Evolutionary conservation across 805 yeast species (phyloP).

Genomic region (Starmerella bombicola): DNA sequence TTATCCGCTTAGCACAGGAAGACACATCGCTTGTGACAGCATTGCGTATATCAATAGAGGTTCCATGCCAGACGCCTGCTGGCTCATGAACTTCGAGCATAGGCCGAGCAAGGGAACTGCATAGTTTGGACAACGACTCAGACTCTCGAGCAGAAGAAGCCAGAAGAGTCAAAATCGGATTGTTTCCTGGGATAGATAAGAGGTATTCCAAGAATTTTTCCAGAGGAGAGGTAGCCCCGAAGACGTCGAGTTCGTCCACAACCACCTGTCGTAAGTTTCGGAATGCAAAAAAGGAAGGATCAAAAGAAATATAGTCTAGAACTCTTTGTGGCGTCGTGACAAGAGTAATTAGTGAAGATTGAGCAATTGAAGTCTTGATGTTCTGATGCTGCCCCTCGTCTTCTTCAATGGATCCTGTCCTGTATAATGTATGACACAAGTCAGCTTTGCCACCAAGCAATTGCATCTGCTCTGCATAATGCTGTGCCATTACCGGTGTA

Average conservation of each 20-base stretch:
- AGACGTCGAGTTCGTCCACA: conserved; percentile 25
- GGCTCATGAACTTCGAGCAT: conserved; percentile 12
- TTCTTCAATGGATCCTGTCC: conserved; percentile 20
- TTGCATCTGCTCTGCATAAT: conserved; percentile 20
- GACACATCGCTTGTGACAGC: not conserved
- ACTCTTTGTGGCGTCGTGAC: conserved; percentile 46
- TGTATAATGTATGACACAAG: conserved; percentile 17
- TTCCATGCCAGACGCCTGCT: conserved; percentile 4
- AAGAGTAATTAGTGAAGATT: conserved; percentile 29
- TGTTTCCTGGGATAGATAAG: not conserved
- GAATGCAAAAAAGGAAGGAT: conserved; percentile 14
- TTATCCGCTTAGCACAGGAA: not conserved
- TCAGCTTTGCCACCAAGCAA: not conserved
- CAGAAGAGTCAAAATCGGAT: conserved; percentile 11
- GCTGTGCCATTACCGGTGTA: conserved; percentile 27
- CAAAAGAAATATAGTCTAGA: conserved; percentile 35
- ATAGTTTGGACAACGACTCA: conserved; percentile 7
- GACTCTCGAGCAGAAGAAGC: conserved; percentile 4
- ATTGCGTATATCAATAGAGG: not conserved
- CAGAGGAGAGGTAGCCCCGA: conserved; percentile 18
- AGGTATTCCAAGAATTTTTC: conserved; percentile 21
- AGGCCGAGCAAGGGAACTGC: conserved; percentile 1
- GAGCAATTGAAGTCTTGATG: conserved; percentile 5
- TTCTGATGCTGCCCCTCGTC: conserved; percentile 22
- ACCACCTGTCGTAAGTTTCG: conserved; percentile 19